Evolutionary conservation across 2,329 filamentous ascomycete species (phyloP).

Genomic region (Incumbomyces lentus): DNA sequence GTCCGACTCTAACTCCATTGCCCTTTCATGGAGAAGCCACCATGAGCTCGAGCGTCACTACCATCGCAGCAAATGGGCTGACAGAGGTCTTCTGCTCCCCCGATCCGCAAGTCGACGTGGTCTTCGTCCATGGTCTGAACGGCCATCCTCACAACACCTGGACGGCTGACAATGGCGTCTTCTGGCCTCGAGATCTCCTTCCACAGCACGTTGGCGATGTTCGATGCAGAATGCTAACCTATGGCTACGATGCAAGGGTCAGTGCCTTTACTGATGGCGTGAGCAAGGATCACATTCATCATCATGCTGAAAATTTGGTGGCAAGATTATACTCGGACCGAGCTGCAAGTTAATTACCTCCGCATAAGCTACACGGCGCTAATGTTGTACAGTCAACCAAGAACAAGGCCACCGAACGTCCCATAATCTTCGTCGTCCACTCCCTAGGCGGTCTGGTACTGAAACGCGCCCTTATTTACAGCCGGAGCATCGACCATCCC

Average conservation of each 20-base stretch:
- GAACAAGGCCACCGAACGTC: constrained; percentile 44
- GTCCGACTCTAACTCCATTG: too few relatives aligned
- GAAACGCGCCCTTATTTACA: constrained; percentile 60
- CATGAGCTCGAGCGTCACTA: constrained; percentile 1
- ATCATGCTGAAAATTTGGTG: constrained; percentile 61
- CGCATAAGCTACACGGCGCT: neutral
- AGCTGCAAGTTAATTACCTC: constrained; percentile 25
- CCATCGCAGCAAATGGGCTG: constrained; percentile 25
- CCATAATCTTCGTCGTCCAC: constrained; percentile 68
- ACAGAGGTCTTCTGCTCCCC: constrained; percentile 31
- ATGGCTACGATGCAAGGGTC: constrained; percentile 64
- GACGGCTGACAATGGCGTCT: constrained; percentile 43
- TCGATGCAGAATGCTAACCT: constrained; percentile 57
- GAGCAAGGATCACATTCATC: constrained; percentile 56
- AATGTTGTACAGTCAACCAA: constrained; percentile 27
- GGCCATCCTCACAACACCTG: constrained; percentile 57
- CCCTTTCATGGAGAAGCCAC: neutral
- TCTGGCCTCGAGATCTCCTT: constrained; percentile 61
- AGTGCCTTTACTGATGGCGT: constrained; percentile 41
- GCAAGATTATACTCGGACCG: constrained; percentile 54
- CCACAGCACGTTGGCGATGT: constrained; percentile 47
- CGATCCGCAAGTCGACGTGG: constrained; percentile 41
- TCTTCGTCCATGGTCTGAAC: constrained; percentile 62
- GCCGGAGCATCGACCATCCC: constrained; percentile 47
- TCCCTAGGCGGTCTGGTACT: constrained; percentile 63